phyloP scores from a whole-genome alignment of 2,329 filamentous ascomycete species.

The Trichoderma endophyticum region DNA sequence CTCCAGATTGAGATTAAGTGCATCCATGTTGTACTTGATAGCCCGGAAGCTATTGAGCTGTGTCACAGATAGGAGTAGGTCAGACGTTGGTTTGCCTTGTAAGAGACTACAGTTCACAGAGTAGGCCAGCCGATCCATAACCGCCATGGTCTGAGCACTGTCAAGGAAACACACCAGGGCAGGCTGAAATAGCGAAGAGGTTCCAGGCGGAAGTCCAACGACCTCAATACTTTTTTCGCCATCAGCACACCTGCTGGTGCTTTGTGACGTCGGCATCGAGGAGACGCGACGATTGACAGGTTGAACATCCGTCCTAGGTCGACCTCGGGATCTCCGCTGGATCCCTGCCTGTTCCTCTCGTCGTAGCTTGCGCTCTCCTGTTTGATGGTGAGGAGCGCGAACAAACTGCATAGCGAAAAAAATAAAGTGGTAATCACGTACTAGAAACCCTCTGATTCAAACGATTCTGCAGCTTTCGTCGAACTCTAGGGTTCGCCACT shows the following conservation, averaged over 20 bases:
- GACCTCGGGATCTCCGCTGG: neutral
- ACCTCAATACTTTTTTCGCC: neutral
- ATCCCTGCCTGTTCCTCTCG: neutral
- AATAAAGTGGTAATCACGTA: neutral
- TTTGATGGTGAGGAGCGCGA: neutral
- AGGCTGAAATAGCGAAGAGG: neutral
- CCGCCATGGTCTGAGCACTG: neutral
- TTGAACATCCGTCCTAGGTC: neutral
- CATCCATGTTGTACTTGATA: constrained; percentile 1
- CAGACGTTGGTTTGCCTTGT: neutral
- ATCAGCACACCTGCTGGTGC: neutral
- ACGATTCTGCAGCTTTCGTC: neutral
- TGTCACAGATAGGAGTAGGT: neutral
- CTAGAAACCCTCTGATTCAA: neutral
- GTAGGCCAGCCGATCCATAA: neutral
- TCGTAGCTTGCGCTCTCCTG: neutral
- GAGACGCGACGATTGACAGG: neutral
- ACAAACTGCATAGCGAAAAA: neutral
- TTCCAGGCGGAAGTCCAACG: neutral
- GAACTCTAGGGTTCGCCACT: neutral
- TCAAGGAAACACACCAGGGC: neutral
- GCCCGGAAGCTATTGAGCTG: constrained; percentile 1
- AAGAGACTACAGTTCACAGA: neutral
- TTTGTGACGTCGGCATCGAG: neutral
- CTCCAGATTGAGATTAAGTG: neutral